These are phyloP conservation scores for Yamadazyma insecticola DNA, from an alignment of 805 yeast species.

Conservation along the genomic window DNA sequence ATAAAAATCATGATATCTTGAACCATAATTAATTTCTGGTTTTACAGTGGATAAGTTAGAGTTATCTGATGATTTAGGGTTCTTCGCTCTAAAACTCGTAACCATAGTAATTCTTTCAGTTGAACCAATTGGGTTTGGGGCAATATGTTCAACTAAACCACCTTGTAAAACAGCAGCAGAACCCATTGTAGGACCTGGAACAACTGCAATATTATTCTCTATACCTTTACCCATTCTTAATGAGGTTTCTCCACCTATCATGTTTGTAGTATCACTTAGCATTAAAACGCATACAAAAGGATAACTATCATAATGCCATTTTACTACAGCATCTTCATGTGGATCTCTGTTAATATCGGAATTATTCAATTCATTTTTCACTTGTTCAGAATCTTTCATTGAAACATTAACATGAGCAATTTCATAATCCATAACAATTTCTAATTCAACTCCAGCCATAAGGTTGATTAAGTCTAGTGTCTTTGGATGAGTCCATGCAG, in stretches of 20 bases:
- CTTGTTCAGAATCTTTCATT: conserved; percentile 34
- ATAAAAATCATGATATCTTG: conserved; percentile 31
- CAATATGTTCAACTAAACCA: conserved; percentile 36
- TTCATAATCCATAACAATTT: conserved; percentile 54
- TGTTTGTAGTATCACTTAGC: conserved; percentile 53
- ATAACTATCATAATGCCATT: conserved; percentile 62
- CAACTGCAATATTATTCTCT: conserved; percentile 12
- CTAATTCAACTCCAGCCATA: conserved; percentile 59
- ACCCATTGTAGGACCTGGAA: conserved; percentile 30
- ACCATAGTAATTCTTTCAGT: conserved; percentile 40
- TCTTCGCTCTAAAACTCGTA: conserved; percentile 34
- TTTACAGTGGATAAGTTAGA: conserved; percentile 34
- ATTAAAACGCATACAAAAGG: conserved; percentile 63
- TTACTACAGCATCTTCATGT: conserved; percentile 47
- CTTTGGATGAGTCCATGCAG: conserved; percentile 58
- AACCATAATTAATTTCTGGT: conserved; percentile 34
- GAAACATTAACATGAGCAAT: conserved; percentile 50
- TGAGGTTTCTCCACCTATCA: conserved; percentile 61
- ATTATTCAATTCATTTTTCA: conserved; percentile 22
- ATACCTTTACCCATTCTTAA: conserved; percentile 41
- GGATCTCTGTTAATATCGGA: conserved; percentile 8
- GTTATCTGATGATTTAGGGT: conserved; percentile 21
- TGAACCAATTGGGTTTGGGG: conserved; percentile 31
- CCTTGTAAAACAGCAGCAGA: conserved; percentile 38
- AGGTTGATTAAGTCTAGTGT: conserved; percentile 48